Evolutionary conservation across 192 early-diverging fungal species (phyloP), one percentile per base, ranked within the genome.

Genomic region (Mortierella claussenii): DNA sequence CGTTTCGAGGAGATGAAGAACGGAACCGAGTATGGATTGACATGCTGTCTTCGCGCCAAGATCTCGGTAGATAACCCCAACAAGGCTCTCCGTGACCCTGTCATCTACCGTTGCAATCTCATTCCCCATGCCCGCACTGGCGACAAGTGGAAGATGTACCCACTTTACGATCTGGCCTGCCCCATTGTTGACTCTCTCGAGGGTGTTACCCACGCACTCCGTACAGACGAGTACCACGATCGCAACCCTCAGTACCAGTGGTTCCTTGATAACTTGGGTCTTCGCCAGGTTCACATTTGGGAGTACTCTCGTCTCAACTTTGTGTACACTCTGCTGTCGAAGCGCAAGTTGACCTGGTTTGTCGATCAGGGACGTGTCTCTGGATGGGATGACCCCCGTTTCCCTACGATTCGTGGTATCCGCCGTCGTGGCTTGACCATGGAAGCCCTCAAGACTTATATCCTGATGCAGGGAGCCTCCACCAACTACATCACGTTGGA

Each of bases 161-260:
- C 97, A 45, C 94, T 94, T 13, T 99, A 99, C 79, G 98, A 99
- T 83, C 98, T 98, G 85, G 94, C 93, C 43, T 98, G 97, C 82
- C 98, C 98, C 2, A 85, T 98, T 51, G 96, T 99, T 36, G 98
- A 99, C 78, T 89, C 91, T 33, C 51, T 96, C 42, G 98, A 99
- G 82, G 98, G 98, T 52, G 97, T 99, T 32, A 97, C 96, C 7
- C 98, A 99, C 55, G 98, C 98, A 26, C 87, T 99, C 57, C 87
- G 98, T 55, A 95, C 96, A 7, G 97, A 92, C 82, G 98, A 99
- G 85, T 99, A 99, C 88, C 89, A 95, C 42, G 98, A 99, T 79
- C 91, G 98, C 58, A 97, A 98, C 84, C 85, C 91, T 40, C 97
- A 97, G 66, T 99, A 97, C 84, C 82, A 93, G 56, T 99, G 98